Evolutionary conservation across 2,329 filamentous ascomycete genomes (phyloP).

Genomic region (Lizonia empirigonia): DNA sequence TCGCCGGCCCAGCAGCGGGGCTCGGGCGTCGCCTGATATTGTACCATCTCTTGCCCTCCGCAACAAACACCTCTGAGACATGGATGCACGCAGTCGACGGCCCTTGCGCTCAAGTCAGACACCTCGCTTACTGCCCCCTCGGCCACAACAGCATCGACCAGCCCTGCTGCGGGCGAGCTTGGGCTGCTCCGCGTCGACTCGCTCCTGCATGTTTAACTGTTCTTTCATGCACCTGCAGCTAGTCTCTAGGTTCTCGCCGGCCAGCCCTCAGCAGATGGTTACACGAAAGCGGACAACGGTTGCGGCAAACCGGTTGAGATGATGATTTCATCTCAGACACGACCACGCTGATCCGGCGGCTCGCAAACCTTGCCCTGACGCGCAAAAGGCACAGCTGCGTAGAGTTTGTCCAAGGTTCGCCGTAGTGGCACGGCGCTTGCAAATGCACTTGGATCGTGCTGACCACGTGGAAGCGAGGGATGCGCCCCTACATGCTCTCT

Average conservation of each 20-base stretch:
- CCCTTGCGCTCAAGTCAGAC: constrained; percentile 13
- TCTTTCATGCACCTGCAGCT: constrained; percentile 25
- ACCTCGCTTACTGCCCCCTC: constrained; percentile 1
- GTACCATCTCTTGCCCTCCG: neutral
- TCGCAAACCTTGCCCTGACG: neutral
- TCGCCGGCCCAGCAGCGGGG: neutral
- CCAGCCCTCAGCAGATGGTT: constrained; percentile 2
- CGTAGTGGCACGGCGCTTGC: neutral
- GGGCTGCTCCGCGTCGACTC: constrained; percentile 1
- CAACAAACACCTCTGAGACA: constrained; percentile 3
- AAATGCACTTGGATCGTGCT: constrained; percentile 12
- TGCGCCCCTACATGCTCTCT: constrained; percentile 10
- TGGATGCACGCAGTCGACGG: neutral
- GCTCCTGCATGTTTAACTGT: constrained; percentile 22
- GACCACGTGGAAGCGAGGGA: constrained; percentile 17
- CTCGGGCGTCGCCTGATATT: constrained; percentile 7
- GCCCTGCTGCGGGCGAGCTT: neutral
- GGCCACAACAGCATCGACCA: neutral
- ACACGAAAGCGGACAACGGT: constrained; percentile 7
- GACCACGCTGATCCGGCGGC: neutral
- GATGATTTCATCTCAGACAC: neutral
- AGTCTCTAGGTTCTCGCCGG: constrained; percentile 13
- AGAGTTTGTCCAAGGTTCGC: neutral
- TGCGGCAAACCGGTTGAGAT: neutral
- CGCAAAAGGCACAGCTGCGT: too few species aligned